These are phyloP conservation scores for Exutisphaerella laricina DNA, from an alignment of 2,329 filamentous ascomycete genomes.

Conservation along the genomic window DNA sequence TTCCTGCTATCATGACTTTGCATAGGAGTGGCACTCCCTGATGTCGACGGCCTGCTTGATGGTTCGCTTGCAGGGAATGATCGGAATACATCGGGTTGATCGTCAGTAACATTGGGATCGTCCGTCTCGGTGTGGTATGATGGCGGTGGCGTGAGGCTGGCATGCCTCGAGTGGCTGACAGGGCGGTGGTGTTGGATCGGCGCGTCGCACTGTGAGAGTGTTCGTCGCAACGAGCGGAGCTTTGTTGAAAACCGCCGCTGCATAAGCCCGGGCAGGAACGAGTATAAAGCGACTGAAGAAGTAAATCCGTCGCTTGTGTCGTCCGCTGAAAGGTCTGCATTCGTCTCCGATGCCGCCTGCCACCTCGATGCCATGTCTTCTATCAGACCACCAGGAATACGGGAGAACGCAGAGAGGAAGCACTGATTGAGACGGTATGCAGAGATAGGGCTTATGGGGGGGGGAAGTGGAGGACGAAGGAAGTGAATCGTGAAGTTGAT, in stretches of 20 bases:
- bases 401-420: no score
- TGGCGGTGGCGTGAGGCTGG: conserved; percentile 35
- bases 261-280: conserved; percentile 32
- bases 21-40: conserved; percentile 16
- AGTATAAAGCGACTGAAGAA: neutral
- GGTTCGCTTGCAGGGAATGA: conserved; percentile 8
- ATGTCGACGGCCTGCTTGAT: conserved; percentile 21
- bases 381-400: no score
- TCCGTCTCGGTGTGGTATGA: conserved; percentile 22
- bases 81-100: conserved; percentile 13
- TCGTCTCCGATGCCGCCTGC: neutral
- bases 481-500: neutral
- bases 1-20: conserved; percentile 13
- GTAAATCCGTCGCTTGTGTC: neutral
- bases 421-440: no score
- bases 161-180: conserved; percentile 19
- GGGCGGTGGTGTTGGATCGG: conserved; percentile 5
- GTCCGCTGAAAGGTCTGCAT: neutral
- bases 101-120: conserved; percentile 9
- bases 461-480: neutral
- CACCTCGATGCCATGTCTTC: neutral
- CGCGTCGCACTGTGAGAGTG: conserved; percentile 14
- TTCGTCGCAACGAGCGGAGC: conserved; percentile 41
- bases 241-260: conserved; percentile 49
- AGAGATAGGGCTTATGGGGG: no score